Conservation (phyloP, 352 stramenopile species). For the Phytophthora uliginosa region DNA sequence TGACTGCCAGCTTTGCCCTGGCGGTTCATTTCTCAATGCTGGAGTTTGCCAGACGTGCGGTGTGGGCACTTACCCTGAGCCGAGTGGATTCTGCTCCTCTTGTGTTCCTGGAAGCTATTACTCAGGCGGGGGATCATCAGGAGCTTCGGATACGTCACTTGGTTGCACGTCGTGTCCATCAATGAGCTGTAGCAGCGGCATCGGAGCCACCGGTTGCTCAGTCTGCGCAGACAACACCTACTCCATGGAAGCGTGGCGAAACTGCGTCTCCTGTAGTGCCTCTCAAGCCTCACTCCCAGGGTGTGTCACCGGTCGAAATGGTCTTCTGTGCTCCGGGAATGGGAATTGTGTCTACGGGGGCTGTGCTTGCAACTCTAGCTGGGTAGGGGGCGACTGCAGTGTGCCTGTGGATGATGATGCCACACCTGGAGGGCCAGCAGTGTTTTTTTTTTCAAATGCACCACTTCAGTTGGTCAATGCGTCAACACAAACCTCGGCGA, state of each 20-base stretch:
- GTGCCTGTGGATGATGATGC: constrained; percentile 4
- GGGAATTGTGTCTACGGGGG: constrained; percentile 62
- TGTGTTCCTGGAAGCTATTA: constrained; percentile 62
- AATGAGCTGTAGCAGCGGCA: constrained; percentile 42
- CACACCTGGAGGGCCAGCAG: constrained; percentile 22
- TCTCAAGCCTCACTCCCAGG: constrained; percentile 30
- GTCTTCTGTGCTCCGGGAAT: constrained; percentile 64
- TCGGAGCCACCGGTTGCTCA: constrained; percentile 44
- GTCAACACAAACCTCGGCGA: constrained; percentile 8
- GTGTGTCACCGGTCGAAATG: constrained; percentile 66
- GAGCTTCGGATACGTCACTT: constrained; percentile 15
- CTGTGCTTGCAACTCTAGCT: constrained; percentile 56
- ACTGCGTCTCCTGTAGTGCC: constrained; percentile 59
- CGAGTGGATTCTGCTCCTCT: constrained; percentile 43
- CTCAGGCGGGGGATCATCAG: constrained; percentile 11
- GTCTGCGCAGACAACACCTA: constrained; percentile 48
- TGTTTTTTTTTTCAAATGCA: constrained; percentile 59
- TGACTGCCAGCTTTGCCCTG: constrained; percentile 49
- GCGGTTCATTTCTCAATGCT: constrained; percentile 44
- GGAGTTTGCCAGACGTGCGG: constrained; percentile 34
- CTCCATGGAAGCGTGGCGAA: constrained; percentile 63
- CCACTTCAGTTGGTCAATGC: constrained; percentile 36
- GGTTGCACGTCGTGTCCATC: constrained; percentile 53
- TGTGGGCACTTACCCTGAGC: constrained; percentile 35
- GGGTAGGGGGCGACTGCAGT: constrained; percentile 60